Evolutionary conservation across 257 asterid genomes (phyloP), one percentile per base, ranked within the genome.

Genomic region (Eustoma russellianum): DNA sequence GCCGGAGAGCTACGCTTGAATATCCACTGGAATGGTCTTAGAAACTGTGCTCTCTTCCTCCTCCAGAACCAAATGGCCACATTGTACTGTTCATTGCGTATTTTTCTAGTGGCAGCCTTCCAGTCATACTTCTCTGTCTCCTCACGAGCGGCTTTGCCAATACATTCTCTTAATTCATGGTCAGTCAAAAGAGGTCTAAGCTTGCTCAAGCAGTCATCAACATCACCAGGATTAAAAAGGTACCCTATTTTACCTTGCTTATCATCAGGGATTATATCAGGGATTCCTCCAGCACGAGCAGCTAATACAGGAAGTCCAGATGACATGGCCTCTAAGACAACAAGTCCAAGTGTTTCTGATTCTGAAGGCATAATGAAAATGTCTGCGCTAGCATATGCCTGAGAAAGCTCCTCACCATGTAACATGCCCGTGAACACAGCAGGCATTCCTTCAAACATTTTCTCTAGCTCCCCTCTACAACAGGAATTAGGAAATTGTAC

Each of bases 201-300:
- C 54, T 88, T 92, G 69, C 82, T 79, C 76, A 92, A 56, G 78
- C 93, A 92, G 74, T 88, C 99, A 1, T 83, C 87, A 0, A 83
- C 73, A n/a, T 92, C 96, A 10, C 95, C 97, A 1, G 99, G 97
- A 48, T 58, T 79, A 60, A 55, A 85, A 6, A 92, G 78, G 54
- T 79, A 92, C 5, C 99, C 95, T 0, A 79, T 88, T 66, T 74
- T 81, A 2, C 99, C 99, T 50, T 88, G 77, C 54, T 85, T 92
- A 6, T 88, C 91, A 13, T 83, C 82, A 0, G 99, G 88, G n/a
- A 92, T 72, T 50, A 85, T 92, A 47, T 88, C 99, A 1, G 93
- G 94, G 65, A 92, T 85, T 50, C 99, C 97, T 59, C 99, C 97
- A 0, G 99, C 99, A 52, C 95, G 97, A 43, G 94, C 97, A 18